Base-by-base conservation (phyloP, 345 rosid genomes). In the Conringia planisiliqua region DNA sequence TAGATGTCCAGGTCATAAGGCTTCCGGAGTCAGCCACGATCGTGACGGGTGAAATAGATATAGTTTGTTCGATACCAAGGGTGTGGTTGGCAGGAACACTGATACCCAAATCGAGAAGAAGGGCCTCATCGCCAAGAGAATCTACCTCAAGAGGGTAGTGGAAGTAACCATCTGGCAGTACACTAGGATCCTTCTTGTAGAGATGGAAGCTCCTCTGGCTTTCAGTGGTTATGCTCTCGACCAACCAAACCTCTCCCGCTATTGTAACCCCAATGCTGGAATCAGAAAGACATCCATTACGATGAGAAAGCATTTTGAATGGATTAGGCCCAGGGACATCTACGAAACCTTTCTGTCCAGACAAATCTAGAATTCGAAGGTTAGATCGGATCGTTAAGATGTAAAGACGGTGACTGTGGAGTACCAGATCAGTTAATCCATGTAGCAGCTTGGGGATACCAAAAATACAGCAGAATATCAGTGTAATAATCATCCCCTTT, bases 21-120 rank as follows among this genome's bases (percentile, higher is more conserved):
- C 12, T 13, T 1, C 5, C 10, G 2, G 42, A 2, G 10, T 8
- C 17, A 0, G 3, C 5, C 13, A 50, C 47, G 71, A 47, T 66
- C 47, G 48, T 32, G 11, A 51, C 47, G n/a, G 5, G 60, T 66
- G 60, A 66, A 64, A 17, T 64, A 64, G 42, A 64, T 64, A 7
- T 17, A 46, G 56, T 64, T 18, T 46, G 69, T 42, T 46, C 2
- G 30, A 65, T 17, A 65, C 69, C 69, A 65, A 46, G 29, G 0
- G 4, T 3, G n/a, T 2, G 8, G 54, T 44, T 17, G 16, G n/a
- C 67, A 26, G 51, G 67, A 2, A 43, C 54, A 3, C 24, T 62
- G 36, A n/a, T 14, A n/a, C 68, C 68, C 52, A 62, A 43, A 26
- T 62, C 68, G 1, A 43, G 52, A 43, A 62, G 24, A n/a, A 62